phyloP scores from a whole-genome alignment of 1,284 basidiomycete species.

The Anthracocystis setariae region DNA sequence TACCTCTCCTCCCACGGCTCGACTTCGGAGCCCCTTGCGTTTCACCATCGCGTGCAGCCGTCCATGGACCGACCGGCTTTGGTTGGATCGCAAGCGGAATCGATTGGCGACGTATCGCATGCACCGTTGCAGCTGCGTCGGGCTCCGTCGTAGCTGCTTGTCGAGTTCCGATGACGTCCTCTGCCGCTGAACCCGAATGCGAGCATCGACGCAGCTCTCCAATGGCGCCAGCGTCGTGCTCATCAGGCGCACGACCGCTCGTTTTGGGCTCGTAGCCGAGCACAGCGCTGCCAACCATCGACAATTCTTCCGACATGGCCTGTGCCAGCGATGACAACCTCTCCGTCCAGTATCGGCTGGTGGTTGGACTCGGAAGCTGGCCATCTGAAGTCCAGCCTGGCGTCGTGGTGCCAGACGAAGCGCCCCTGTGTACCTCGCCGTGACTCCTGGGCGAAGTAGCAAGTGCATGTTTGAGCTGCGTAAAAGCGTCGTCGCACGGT shows the following conservation, averaged over 20 bases:
- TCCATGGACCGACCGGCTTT: constrained; percentile 4
- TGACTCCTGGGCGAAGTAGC: constrained; percentile 19
- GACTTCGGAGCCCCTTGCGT: not conserved
- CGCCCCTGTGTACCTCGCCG: not conserved
- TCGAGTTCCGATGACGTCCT: too few relatives aligned
- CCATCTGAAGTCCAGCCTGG: constrained; percentile 35
- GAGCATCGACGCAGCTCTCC: constrained; percentile 14
- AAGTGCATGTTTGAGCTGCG: constrained; percentile 32
- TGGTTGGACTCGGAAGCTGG: constrained; percentile 10
- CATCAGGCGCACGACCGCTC: not conserved
- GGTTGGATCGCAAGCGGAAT: constrained; percentile 11
- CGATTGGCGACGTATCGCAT: constrained; percentile 4
- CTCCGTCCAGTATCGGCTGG: constrained; percentile 43
- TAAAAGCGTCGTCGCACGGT: constrained; percentile 20
- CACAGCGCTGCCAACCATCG: constrained; percentile 25
- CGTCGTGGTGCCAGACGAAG: constrained; percentile 17
- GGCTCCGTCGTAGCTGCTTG: not conserved
- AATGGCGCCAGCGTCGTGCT: not conserved
- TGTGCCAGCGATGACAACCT: constrained; percentile 34
- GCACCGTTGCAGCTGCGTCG: not conserved
- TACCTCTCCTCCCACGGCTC: not conserved
- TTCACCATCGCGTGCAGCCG: constrained; percentile 27
- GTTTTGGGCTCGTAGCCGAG: constrained; percentile 10
- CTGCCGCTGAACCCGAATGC: constrained; percentile 10
- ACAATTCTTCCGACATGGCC: constrained; percentile 36